phyloP scores from a whole-genome alignment of 192 early-diverging fungal genomes.

The Diversispora epigaea region DNA sequence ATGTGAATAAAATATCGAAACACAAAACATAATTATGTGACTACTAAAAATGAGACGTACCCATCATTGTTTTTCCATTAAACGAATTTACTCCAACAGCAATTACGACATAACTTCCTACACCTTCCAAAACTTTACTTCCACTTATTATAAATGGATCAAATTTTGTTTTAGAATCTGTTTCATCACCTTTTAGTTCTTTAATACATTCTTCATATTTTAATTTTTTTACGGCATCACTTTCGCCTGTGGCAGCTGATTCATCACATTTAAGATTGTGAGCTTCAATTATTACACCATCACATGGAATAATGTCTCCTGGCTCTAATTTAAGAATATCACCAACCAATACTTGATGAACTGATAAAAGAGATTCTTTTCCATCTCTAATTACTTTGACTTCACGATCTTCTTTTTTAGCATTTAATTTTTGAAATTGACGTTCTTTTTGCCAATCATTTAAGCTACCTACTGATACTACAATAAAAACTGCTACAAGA shows the following conservation, averaged over 20 bases:
- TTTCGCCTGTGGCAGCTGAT: constrained; percentile 91
- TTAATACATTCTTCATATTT: constrained; percentile 49
- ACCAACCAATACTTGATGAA: constrained; percentile 82
- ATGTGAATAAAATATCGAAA: neutral
- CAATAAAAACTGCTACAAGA: constrained; percentile 73
- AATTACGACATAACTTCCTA: constrained; percentile 81
- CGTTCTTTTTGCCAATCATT: constrained; percentile 87
- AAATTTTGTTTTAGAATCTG: constrained; percentile 35
- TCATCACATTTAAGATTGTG: constrained; percentile 90
- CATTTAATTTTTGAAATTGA: constrained; percentile 79
- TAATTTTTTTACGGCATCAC: constrained; percentile 84
- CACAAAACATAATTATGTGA: neutral
- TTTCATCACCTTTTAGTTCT: constrained; percentile 34
- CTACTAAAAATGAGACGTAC: neutral
- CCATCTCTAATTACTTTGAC: constrained; percentile 72
- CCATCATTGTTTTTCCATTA: constrained; percentile 86
- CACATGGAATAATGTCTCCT: constrained; percentile 91
- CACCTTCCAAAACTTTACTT: constrained; percentile 87
- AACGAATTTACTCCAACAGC: constrained; percentile 85
- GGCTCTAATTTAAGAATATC: constrained; percentile 86
- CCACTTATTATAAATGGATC: constrained; percentile 92
- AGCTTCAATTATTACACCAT: constrained; percentile 80
- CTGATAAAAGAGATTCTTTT: constrained; percentile 64
- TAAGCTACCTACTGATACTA: constrained; percentile 70
- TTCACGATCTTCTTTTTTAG: constrained; percentile 81